Percentiles rank a stretch among this genome's conserved stretches.
These are phyloP conservation scores for Russula vinacea DNA, from an alignment of 768 basidiomycete genomes.

Conservation along the genomic window DNA sequence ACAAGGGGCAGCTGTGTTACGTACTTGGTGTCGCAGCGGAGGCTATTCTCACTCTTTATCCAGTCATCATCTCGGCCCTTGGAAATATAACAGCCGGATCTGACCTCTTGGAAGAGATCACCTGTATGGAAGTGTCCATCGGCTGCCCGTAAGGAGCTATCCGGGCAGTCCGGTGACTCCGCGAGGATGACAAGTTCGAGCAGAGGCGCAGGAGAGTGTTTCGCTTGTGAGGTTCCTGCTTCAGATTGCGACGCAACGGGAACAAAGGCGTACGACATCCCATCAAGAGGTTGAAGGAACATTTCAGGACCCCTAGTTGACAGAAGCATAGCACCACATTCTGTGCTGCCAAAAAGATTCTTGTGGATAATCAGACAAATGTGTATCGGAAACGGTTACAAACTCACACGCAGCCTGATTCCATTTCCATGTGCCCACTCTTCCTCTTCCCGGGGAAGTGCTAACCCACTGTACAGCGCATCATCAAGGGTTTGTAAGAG, in stretches of 20 bases:
- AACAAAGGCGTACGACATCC: conserved; percentile 63
- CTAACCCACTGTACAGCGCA: conserved; percentile 62
- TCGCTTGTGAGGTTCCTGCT: conserved; percentile 36
- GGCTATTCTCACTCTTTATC: conserved; percentile 78
- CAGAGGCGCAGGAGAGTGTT: conserved; percentile 48
- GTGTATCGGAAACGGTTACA: conserved; percentile 26
- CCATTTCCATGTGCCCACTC: conserved; percentile 64
- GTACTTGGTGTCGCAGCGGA: conserved; percentile 73
- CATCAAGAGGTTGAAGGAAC: conserved; percentile 56
- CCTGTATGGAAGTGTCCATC: conserved; percentile 81
- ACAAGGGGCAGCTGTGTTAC: conserved; percentile 24
- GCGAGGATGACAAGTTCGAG: conserved; percentile 69
- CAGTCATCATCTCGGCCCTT: conserved; percentile 79
- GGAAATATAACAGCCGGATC: conserved; percentile 57
- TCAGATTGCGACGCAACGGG: conserved; percentile 47
- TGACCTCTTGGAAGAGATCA: conserved; percentile 69
- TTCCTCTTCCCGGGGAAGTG: conserved; percentile 65
- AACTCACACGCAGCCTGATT: conserved; percentile 58
- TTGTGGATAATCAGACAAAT: conserved; percentile 37
- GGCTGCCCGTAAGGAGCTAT: conserved; percentile 49
- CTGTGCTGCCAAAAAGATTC: conserved; percentile 82
- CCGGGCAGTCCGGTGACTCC: conserved; percentile 67
- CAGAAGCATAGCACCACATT: conserved; percentile 69
- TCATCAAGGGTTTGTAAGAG: conserved; percentile 58
- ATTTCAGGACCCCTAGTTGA: conserved; percentile 54